Evolutionary conservation across 805 yeast species (phyloP), one percentile per base, ranked within the genome.

Genomic region (Wickerhamomyces bisporus): DNA sequence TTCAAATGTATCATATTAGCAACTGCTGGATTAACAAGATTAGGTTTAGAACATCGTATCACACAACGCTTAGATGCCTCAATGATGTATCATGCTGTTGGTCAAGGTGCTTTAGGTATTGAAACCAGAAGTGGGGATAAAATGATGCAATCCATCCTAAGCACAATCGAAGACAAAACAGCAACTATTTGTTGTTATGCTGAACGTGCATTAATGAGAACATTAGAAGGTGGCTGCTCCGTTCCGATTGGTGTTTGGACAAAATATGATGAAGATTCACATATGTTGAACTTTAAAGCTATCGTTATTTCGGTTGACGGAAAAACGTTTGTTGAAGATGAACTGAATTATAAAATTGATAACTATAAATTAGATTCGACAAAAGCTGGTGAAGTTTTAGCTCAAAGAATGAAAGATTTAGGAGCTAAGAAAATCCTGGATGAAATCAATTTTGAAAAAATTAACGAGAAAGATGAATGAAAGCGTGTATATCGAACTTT

Each of bases 51-150:
- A n/a, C 60, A 77, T 48, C 70, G 97, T 59, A 87, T 93, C 55
- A 79, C 96, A 6, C 69, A 74, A 45, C 72, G 69, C 47, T 69
- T 93, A 45, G 77, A 81, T 39, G 71, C 79, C 5, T 83, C 86
- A 25, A 85, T 81, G 39, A 86, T 91, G 95, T 83, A 79, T 57
- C 86, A 91, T 58, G 96, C 98, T 1, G 96, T 93, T 32, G 98
- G 98, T n/a, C 98, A 93, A 66, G 98, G 98, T 46, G 98, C 98
- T 0, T 64, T 93, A 32, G 98, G 98, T 15, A 67, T 93, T 20
- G 98, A 93, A 64, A 86, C 91, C 48, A 74, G 94, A 51, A 72
- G 72, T 41, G 74, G 71, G 42, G 96, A 93, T 60, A 53, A 60
- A 6, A 64, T 67, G 35, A 75, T 85, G 62, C 65, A 65, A 49